These are phyloP conservation scores for Suillus variegatus DNA, from an alignment of 768 basidiomycete genomes.

Conservation along the genomic window DNA sequence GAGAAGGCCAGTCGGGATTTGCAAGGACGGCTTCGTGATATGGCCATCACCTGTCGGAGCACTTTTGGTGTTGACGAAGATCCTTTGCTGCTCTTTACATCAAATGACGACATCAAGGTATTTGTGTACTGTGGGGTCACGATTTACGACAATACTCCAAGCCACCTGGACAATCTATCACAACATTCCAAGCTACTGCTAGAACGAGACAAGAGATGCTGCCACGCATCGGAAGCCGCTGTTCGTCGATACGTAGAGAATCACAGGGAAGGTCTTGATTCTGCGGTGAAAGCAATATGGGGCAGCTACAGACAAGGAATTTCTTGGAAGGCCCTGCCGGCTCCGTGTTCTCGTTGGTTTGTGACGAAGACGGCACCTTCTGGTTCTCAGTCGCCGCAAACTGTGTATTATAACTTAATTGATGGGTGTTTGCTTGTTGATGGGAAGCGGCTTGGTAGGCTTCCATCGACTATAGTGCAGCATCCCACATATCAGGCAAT, in stretches of 20 bases:
- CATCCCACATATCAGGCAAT: constrained; percentile 24
- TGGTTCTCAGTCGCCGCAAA: constrained; percentile 17
- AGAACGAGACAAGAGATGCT: constrained; percentile 34
- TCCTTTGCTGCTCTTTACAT: constrained; percentile 19
- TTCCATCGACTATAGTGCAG: constrained; percentile 20
- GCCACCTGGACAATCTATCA: constrained; percentile 10
- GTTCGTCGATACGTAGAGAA: constrained; percentile 8
- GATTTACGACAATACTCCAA: constrained; percentile 28
- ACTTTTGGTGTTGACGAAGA: constrained; percentile 27
- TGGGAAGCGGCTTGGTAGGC: constrained; percentile 25
- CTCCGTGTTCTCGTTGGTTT: constrained; percentile 26
- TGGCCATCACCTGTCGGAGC: constrained; percentile 41
- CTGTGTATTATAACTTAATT: constrained; percentile 24
- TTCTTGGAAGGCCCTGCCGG: constrained; percentile 18
- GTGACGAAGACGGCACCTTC: constrained; percentile 19
- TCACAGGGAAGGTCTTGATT: constrained; percentile 17
- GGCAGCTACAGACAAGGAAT: constrained; percentile 24
- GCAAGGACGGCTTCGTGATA: constrained; percentile 33
- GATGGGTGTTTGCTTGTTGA: constrained; percentile 29
- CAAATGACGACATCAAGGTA: constrained; percentile 23
- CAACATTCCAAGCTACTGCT: constrained; percentile 20
- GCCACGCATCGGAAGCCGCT: constrained; percentile 22
- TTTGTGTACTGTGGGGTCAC: constrained; percentile 26
- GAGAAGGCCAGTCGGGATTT: constrained; percentile 17
- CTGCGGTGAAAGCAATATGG: constrained; percentile 24